Conservation (phyloP, 352 stramenopile genomes). For the Phytophthora sp. region DNA sequence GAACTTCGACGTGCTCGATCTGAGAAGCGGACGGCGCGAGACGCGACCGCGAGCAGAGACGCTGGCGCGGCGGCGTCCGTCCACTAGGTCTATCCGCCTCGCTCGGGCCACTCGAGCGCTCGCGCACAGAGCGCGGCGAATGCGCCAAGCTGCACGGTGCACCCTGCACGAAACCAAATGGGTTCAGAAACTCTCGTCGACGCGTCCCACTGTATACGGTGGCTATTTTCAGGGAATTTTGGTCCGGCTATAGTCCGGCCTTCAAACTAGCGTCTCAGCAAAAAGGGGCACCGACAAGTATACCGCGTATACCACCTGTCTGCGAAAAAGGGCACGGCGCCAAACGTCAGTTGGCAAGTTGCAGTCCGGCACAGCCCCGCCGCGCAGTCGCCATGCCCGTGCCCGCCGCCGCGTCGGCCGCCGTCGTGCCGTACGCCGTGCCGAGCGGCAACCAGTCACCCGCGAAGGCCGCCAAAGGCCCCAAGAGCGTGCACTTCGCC, state of each 20-base stretch:
- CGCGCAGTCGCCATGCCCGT: conserved; percentile 9
- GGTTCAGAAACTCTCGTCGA: conserved; percentile 5
- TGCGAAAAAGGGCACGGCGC: conserved; percentile 1
- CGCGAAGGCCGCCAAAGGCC: conserved; percentile 15
- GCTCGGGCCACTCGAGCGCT: too few relatives aligned
- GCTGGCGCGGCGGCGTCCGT: conserved; percentile 1
- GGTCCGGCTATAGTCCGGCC: neutral
- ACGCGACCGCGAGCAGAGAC: conserved; percentile 1
- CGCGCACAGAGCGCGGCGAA: neutral
- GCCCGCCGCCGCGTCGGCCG: neutral
- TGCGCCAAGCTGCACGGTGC: neutral
- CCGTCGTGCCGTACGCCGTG: conserved; percentile 8
- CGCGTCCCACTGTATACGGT: conserved; percentile 1
- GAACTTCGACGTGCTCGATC: conserved; percentile 5
- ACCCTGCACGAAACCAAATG: conserved; percentile 8
- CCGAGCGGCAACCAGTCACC: conserved; percentile 2
- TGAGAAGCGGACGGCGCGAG: conserved; percentile 11
- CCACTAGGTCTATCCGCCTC: conserved; percentile 5
- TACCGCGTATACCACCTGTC: conserved; percentile 8
- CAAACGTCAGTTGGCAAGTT: conserved; percentile 20
- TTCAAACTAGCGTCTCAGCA: neutral
- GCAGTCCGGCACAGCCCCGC: neutral
- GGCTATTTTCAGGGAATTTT: conserved; percentile 2
- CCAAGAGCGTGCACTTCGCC: conserved; percentile 61
- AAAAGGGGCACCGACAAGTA: neutral